A percentile compares a stretch with the other conserved stretches of the same genome.
These are phyloP conservation scores for Blastobotrys persicus DNA, from an alignment of 1,139 yeast species.

Conservation along the genomic window DNA sequence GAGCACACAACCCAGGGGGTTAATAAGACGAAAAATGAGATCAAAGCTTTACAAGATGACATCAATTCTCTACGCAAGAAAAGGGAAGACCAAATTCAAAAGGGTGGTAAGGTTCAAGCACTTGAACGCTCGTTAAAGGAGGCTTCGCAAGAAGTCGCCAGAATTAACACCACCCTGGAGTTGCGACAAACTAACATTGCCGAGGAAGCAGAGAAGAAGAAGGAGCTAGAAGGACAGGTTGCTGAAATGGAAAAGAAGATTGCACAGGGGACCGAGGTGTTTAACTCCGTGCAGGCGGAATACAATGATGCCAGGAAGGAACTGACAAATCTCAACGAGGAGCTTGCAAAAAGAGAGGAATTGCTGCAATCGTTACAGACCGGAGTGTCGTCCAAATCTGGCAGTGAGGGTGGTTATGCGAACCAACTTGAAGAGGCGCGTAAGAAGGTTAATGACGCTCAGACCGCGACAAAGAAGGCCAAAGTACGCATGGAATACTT, in stretches of 20 bases:
- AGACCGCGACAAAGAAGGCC: constrained; percentile 58
- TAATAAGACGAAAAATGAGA: constrained; percentile 53
- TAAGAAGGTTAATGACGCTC: constrained; percentile 52
- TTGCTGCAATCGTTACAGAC: constrained; percentile 79
- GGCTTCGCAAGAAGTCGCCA: constrained; percentile 64
- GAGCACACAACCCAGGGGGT: constrained; percentile 32
- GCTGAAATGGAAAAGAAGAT: constrained; percentile 23
- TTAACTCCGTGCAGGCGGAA: constrained; percentile 38
- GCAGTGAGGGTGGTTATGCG: constrained; percentile 75
- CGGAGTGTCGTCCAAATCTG: constrained; percentile 84
- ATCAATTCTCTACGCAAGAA: constrained; percentile 52
- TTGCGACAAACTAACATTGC: constrained; percentile 52
- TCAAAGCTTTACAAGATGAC: constrained; percentile 59
- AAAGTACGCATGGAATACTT: constrained; percentile 60
- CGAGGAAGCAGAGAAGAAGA: constrained; percentile 45
- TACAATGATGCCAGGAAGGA: constrained; percentile 47
- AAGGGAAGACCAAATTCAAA: constrained; percentile 58
- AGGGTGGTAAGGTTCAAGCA: constrained; percentile 60
- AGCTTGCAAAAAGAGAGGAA: constrained; percentile 69
- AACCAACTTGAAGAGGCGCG: constrained; percentile 70
- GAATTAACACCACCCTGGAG: constrained; percentile 62
- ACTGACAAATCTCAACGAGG: constrained; percentile 47
- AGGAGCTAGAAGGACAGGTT: constrained; percentile 29
- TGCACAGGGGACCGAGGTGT: constrained; percentile 27
- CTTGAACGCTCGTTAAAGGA: constrained; percentile 59